A percentile compares a stretch with the other conserved stretches of the same genome.
phyloP scores from a whole-genome alignment of 306 rosid species.

The Corylus americana region DNA sequence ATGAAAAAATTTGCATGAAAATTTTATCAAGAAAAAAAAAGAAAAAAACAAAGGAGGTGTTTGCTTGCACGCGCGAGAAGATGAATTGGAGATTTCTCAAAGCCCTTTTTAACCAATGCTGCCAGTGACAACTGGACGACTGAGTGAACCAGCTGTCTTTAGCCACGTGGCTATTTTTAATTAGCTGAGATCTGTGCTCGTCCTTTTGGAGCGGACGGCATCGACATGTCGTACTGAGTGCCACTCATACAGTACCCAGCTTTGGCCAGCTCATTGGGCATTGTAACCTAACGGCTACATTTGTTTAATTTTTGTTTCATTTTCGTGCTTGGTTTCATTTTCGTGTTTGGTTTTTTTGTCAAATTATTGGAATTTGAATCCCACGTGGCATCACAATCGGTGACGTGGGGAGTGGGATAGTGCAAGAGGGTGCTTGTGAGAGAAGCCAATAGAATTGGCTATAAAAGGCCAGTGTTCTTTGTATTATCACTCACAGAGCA shows the following conservation, averaged over 20 bases:
- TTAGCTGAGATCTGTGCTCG: conserved; percentile 21
- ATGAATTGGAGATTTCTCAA: not conserved
- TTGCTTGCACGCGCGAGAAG: conserved; percentile 3
- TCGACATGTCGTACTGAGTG: conserved; percentile 16
- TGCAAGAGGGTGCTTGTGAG: conserved; percentile 28
- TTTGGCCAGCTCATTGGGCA: conserved; percentile 57
- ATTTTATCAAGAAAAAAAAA: no score
- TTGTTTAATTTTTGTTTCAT: conserved; percentile 8
- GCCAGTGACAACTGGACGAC: conserved; percentile 60
- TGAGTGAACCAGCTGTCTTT: conserved; percentile 50
- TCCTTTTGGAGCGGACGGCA: conserved; percentile 7
- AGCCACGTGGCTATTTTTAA: not conserved
- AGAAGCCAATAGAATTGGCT: conserved; percentile 49
- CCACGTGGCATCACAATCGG: conserved; percentile 40
- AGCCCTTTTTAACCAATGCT: conserved; percentile 8
- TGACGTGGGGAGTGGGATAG: conserved; percentile 38
- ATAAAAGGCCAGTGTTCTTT: conserved; percentile 33
- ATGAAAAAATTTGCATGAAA: no score
- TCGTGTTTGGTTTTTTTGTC: not conserved
- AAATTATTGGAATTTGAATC: conserved; percentile 34
- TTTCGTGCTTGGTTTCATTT: not conserved
- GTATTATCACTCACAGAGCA: conserved; percentile 6
- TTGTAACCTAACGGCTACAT: conserved; percentile 59
- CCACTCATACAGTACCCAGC: conserved; percentile 34
- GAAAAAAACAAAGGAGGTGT: no score